These are phyloP conservation scores for Lotus japonicus DNA, from an alignment of 306 rosid species.

Conservation along the genomic window DNA sequence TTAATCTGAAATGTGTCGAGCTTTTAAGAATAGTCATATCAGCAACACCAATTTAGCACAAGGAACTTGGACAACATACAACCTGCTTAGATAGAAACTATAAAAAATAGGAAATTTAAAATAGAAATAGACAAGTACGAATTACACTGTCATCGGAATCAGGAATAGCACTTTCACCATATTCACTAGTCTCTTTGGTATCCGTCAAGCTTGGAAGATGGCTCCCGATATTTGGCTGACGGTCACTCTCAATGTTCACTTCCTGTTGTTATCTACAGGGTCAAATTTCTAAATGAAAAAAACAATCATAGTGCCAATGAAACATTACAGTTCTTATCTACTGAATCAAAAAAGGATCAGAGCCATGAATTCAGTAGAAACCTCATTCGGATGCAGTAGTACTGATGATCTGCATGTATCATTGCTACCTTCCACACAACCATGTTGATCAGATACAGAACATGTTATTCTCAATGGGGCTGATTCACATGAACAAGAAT, in stretches of 20 bases:
- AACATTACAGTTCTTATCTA: conserved; percentile 21
- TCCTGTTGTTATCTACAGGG: conserved; percentile 79
- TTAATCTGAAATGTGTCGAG: neutral
- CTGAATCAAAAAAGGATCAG: neutral
- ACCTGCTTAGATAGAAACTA: neutral
- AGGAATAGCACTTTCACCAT: conserved; percentile 32
- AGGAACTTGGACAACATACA: neutral
- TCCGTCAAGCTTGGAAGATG: conserved; percentile 30
- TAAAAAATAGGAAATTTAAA: neutral
- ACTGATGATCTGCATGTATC: conserved; percentile 27
- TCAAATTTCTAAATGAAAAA: conserved; percentile 63
- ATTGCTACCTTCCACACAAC: conserved; percentile 37
- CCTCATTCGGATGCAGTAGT: conserved; percentile 34
- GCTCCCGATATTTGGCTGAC: conserved; percentile 30
- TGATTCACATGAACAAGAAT: conserved; percentile 39
- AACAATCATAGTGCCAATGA: conserved; percentile 31
- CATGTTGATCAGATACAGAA: conserved; percentile 40
- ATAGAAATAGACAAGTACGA: conserved; percentile 15
- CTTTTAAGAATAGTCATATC: neutral
- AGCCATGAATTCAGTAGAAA: conserved; percentile 35
- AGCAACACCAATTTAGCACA: neutral
- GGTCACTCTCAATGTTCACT: conserved; percentile 36
- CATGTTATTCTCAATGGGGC: conserved; percentile 39
- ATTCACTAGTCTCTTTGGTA: conserved; percentile 34
- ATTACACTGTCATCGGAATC: conserved; percentile 72